Evolutionary conservation across 768 basidiomycete genomes (phyloP).

Genomic region (Ramaria sp.): DNA sequence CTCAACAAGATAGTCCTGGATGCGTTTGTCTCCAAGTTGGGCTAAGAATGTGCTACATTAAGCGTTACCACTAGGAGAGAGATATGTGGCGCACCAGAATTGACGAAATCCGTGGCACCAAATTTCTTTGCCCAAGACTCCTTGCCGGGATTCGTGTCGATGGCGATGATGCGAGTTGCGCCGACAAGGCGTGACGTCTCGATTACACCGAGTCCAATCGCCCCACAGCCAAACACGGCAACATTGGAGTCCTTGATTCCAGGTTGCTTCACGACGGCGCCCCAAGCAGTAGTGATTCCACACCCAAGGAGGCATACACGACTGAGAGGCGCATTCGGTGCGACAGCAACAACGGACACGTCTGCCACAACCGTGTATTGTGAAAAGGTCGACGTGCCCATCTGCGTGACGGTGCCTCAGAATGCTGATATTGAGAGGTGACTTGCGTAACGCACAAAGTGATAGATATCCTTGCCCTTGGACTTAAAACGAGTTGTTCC

Average conservation of each 20-base stretch:
- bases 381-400: slow-evolving; percentile 99
- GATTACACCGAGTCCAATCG: slow-evolving; percentile 90
- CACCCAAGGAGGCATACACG: slow-evolving; percentile 97
- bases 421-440: no score
- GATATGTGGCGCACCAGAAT: slow-evolving; percentile 36
- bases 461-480: slow-evolving; percentile 77
- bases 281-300: slow-evolving; percentile 98
- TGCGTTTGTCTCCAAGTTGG: slow-evolving; percentile 66
- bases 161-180: slow-evolving; percentile 81
- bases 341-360: slow-evolving; percentile 89
- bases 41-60: slow-evolving; percentile 17
- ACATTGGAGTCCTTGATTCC: slow-evolving; percentile 79
- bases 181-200: slow-evolving; percentile 69
- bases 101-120: slow-evolving; percentile 91
- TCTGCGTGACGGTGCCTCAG: slow-evolving; percentile 34
- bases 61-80: not conserved
- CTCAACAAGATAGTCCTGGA: slow-evolving; percentile 84
- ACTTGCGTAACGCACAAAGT: slow-evolving; percentile 58
- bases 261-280: slow-evolving; percentile 84
- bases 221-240: slow-evolving; percentile 94
- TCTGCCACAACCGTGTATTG: slow-evolving; percentile 99
- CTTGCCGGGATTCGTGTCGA: slow-evolving; percentile 84
- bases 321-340: slow-evolving; percentile 77
- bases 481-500: slow-evolving; percentile 78
- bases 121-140: slow-evolving; percentile 85